Base-by-base conservation (phyloP, 1,284 basidiomycete genomes). In the Naganishia cerealis region DNA sequence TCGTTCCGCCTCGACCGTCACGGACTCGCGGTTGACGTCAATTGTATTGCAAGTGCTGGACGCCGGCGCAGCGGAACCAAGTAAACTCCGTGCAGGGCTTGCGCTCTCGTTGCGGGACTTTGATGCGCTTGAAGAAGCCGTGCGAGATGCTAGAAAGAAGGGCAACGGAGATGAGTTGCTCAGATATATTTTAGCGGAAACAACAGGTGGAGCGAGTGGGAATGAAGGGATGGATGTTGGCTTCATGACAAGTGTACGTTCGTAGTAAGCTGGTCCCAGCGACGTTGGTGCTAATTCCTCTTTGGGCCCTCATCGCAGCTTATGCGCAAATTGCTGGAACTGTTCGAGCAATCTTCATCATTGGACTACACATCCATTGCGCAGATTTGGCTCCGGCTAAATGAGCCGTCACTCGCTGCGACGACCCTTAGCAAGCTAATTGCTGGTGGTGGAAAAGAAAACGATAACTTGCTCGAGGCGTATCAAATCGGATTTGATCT, bases 401-500 rank as follows among this genome's bases (percentile, higher is more conserved):
- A 90, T 76, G 88, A 88, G 70, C 85, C 89, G 6, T 84, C 87
- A 0, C 72, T 74, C 38, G 78, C 72, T 18, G 61, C 62, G 6
- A 72, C 76, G 43, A 73, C 79, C 1, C 65, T 79, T 16, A 73
- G 75, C 50, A 74, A 74, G 65, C 70, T 81, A 50, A 54, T 80
- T 9, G 69, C 75, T 33, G 86, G 75, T 50, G 74, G 72, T 53
- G 75, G 72, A 40, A 69, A 74, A n/a, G 48, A 63, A 16, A 74
- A 87, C 0, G 85, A 86, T 70, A 86, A 91, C 75, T 85, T 85
- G 46, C 81, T 92, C 6, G 83, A 94, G 42, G 92, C 92, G 2
- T 95, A 92, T 78, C 94, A 98, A 77, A 88, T 96, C 76, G 92
- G 90, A 0, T 97, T 96, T 76, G 94, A 97, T 79, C 82, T 97